These are phyloP conservation scores for Magnolia sinica DNA, from an alignment of 164 flowering plant genomes.

Conservation along the genomic window DNA sequence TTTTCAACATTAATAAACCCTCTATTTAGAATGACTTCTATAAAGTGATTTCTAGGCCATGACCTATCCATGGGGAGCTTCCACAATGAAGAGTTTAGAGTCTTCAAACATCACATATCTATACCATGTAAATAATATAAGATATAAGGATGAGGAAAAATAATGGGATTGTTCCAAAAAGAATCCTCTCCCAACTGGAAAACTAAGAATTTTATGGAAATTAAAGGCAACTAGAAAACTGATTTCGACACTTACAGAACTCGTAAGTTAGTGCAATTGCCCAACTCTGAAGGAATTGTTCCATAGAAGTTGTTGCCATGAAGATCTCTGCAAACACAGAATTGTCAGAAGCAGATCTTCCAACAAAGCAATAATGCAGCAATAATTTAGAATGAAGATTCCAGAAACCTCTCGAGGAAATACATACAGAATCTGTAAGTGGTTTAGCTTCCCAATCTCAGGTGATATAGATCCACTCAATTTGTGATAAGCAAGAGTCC, in stretches of 20 bases:
- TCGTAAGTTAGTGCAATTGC: slow-evolving; percentile 75
- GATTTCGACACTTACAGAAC: slow-evolving; percentile 54
- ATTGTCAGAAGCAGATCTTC: slow-evolving; percentile 14
- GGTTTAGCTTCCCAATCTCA: slow-evolving; percentile 85
- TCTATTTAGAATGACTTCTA: too few relatives aligned
- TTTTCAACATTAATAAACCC: too few relatives aligned
- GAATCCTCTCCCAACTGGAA: too few relatives aligned
- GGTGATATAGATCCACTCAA: slow-evolving; percentile 85
- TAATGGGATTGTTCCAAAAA: too few relatives aligned
- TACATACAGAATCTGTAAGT: slow-evolving; percentile 69
- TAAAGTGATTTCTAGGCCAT: too few relatives aligned
- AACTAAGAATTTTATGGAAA: too few relatives aligned
- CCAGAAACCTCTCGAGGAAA: slow-evolving; percentile 4
- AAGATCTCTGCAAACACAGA: slow-evolving; percentile 48
- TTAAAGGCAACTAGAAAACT: too few relatives aligned
- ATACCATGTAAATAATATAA: too few relatives aligned
- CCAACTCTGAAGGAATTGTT: slow-evolving; percentile 70
- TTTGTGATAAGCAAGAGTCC: slow-evolving; percentile 70
- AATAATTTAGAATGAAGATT: neutral
- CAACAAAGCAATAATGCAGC: slow-evolving; percentile 2
- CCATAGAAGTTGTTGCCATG: slow-evolving; percentile 83
- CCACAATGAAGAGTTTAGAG: too few relatives aligned
- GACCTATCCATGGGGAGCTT: too few relatives aligned
- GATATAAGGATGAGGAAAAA: too few relatives aligned
- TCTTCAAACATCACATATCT: too few relatives aligned